Conservation (phyloP, 495 filamentous ascomycete species). For the Neurospora intermedia region DNA sequence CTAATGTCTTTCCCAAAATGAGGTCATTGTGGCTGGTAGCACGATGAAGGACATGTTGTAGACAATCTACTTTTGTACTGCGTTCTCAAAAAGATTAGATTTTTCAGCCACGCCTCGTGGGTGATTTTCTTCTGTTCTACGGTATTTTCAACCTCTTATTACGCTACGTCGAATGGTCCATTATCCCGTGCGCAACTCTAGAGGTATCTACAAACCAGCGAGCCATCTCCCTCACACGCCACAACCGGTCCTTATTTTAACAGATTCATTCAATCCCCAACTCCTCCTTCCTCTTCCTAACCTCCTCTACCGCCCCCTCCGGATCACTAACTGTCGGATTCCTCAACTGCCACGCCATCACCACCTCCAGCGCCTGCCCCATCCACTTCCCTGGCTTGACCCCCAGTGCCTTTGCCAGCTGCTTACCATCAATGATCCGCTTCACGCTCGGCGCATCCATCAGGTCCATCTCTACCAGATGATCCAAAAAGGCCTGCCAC, state of each 20-base stretch:
- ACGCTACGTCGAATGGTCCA: neutral
- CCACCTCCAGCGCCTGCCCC: slow-evolving; percentile 56
- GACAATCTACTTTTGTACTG: neutral
- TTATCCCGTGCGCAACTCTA: neutral
- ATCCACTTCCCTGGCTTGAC: slow-evolving; percentile 68
- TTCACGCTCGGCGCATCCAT: slow-evolving; percentile 43
- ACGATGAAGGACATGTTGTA: neutral
- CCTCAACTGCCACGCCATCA: slow-evolving; percentile 75
- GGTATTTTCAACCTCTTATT: neutral
- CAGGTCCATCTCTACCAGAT: slow-evolving; percentile 40
- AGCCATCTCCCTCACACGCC: neutral
- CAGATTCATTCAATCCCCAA: slow-evolving; percentile 33
- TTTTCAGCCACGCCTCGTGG: neutral
- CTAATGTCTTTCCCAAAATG: neutral
- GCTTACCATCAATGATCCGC: slow-evolving; percentile 53
- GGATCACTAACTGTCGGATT: slow-evolving; percentile 57
- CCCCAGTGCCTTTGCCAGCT: slow-evolving; percentile 50
- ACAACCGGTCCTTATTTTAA: neutral
- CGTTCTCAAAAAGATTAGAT: neutral
- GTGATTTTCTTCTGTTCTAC: neutral
- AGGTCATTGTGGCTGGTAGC: neutral
- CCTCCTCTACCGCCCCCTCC: slow-evolving; percentile 52
- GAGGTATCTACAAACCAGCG: neutral
- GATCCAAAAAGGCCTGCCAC: slow-evolving; percentile 47
- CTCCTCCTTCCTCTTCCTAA: slow-evolving; percentile 43